Percentiles rank a stretch among this genome's conserved stretches.
These are phyloP conservation scores for Alternaria angustiovoidea DNA, from an alignment of 2,329 filamentous ascomycete genomes.

Conservation along the genomic window DNA sequence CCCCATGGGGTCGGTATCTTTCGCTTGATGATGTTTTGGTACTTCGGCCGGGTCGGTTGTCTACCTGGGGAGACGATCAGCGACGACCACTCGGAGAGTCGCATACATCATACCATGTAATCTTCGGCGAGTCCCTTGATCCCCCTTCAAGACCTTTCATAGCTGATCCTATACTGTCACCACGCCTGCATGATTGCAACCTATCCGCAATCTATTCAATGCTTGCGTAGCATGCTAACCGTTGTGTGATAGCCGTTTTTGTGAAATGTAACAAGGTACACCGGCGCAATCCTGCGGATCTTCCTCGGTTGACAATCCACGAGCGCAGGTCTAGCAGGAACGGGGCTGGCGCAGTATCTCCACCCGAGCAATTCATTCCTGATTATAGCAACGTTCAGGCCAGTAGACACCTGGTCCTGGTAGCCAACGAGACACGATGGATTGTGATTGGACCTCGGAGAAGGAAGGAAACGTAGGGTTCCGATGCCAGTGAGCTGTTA, in stretches of 20 bases:
- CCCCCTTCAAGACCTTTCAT: neutral
- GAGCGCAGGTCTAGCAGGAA: neutral
- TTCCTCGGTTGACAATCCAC: neutral
- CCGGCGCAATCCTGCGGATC: neutral
- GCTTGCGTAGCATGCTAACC: neutral
- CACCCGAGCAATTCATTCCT: neutral
- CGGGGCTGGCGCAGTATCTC: neutral
- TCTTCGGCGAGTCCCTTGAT: neutral
- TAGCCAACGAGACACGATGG: neutral
- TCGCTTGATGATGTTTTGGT: neutral
- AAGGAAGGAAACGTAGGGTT: neutral
- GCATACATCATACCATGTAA: neutral
- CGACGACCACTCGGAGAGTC: neutral
- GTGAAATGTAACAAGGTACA: neutral
- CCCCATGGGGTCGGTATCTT: neutral
- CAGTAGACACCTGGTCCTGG: neutral
- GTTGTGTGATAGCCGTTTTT: neutral
- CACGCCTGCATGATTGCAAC: neutral
- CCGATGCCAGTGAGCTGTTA: neutral
- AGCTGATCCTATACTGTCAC: neutral
- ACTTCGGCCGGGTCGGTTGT: neutral
- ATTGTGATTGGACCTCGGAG: neutral
- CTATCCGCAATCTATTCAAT: neutral
- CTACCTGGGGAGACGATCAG: neutral
- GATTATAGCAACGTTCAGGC: neutral